Evolutionary conservation across 2,329 filamentous ascomycete species (phyloP).

Genomic region (Penicillium sp.): DNA sequence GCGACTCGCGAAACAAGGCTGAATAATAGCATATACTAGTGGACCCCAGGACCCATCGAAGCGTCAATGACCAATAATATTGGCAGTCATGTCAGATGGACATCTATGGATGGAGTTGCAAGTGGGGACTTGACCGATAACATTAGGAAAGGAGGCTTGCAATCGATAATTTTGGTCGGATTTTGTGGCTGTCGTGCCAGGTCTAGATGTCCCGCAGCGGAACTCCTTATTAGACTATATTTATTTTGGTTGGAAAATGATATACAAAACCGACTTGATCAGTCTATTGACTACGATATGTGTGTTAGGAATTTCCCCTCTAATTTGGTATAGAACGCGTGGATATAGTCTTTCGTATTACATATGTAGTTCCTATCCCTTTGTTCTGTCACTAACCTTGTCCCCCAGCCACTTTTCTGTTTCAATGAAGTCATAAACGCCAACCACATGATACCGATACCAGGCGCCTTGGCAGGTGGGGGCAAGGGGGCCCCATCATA

Average conservation of each 20-base stretch:
- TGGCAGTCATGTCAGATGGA: background rate
- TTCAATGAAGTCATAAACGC: slow-evolving; percentile 16
- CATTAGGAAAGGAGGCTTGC: slow-evolving; percentile 14
- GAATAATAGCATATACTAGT: background rate
- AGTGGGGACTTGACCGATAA: slow-evolving; percentile 5
- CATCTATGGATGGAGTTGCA: background rate
- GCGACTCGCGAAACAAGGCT: background rate
- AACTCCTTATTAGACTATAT: slow-evolving; percentile 22
- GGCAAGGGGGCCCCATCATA: slow-evolving; percentile 11
- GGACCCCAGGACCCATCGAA: background rate
- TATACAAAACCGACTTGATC: background rate
- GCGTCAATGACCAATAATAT: background rate
- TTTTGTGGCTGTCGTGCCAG: slow-evolving; percentile 20
- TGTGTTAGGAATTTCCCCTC: background rate
- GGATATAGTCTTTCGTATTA: background rate
- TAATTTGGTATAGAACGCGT: background rate
- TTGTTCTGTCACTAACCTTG: background rate
- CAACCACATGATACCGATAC: slow-evolving; percentile 1
- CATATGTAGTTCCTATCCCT: background rate
- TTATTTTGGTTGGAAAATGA: slow-evolving; percentile 8
- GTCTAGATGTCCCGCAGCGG: slow-evolving; percentile 22
- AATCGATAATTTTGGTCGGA: slow-evolving; percentile 16
- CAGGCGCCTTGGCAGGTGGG: slow-evolving; percentile 23
- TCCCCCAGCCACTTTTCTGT: slow-evolving; percentile 1
- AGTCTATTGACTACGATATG: background rate